Evolutionary conservation across 2,329 filamentous ascomycete genomes (phyloP).

Genomic region (Aspergillus amoenus): DNA sequence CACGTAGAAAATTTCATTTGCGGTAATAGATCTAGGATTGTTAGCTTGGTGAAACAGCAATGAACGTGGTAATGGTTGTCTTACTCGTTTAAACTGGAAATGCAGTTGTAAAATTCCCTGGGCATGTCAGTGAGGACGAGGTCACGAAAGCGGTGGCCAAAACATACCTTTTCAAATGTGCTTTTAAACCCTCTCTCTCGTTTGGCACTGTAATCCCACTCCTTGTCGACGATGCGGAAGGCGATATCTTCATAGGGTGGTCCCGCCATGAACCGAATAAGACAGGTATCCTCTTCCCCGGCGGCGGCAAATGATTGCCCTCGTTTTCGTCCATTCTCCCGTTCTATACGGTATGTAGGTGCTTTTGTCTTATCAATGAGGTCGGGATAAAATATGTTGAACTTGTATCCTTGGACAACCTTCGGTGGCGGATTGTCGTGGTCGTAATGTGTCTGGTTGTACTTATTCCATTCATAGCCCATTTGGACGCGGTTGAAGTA

Average conservation of each 20-base stretch:
- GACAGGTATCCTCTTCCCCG: slow-evolving; percentile 93
- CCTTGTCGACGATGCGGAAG: slow-evolving; percentile 95
- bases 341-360: slow-evolving; percentile 92
- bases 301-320: slow-evolving; percentile 92
- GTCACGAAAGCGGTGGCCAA: not conserved
- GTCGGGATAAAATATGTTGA: slow-evolving; percentile 99
- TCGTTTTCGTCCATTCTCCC: slow-evolving; percentile 82
- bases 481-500: slow-evolving; percentile 99
- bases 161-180: slow-evolving; percentile 89
- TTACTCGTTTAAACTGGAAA: slow-evolving; percentile 97
- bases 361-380: slow-evolving; percentile 93
- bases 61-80: slow-evolving; percentile 17
- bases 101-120: slow-evolving; percentile 93
- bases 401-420: slow-evolving; percentile 98
- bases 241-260: slow-evolving; percentile 96
- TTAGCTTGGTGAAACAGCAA: slow-evolving; percentile 6
- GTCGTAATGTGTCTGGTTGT: slow-evolving; percentile 99
- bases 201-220: slow-evolving; percentile 98
- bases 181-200: slow-evolving; percentile 91
- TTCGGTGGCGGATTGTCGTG: slow-evolving; percentile 97
- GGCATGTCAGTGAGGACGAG: slow-evolving; percentile 1
- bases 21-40: slow-evolving; percentile 47
- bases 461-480: slow-evolving; percentile 99
- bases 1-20: slow-evolving; percentile 36
- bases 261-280: slow-evolving; percentile 93